phyloP scores from a whole-genome alignment of 192 early-diverging fungal genomes.

The Geranomyces variabilis region DNA sequence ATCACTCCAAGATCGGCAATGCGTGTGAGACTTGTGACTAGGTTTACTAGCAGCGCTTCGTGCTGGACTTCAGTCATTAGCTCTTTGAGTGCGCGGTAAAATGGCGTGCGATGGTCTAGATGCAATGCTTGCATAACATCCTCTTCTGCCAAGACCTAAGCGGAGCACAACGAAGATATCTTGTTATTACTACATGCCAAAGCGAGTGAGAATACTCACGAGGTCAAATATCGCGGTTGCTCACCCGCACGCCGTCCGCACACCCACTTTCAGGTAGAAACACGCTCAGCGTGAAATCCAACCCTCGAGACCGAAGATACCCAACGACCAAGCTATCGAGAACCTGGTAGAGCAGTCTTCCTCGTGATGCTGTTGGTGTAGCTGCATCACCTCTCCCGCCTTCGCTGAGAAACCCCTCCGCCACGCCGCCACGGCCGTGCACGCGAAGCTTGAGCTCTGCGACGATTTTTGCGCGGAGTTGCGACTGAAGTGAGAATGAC shows the following conservation, averaged over 20 bases:
- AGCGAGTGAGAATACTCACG: not conserved
- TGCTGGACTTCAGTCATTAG: not conserved
- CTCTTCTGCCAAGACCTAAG: slow-evolving; percentile 36
- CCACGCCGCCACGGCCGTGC: not conserved
- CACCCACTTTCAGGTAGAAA: slow-evolving; percentile 58
- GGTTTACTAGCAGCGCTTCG: slow-evolving; percentile 30
- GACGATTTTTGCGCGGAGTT: slow-evolving; percentile 49
- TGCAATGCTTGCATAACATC: slow-evolving; percentile 51
- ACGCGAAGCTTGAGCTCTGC: slow-evolving; percentile 41
- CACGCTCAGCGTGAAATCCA: slow-evolving; percentile 58
- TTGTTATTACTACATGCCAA: not conserved
- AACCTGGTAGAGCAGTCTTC: slow-evolving; percentile 33
- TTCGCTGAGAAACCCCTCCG: not conserved
- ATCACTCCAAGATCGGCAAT: slow-evolving; percentile 29
- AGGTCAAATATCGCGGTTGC: too few relatives aligned
- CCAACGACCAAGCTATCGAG: slow-evolving; percentile 53
- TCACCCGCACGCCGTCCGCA: slow-evolving; percentile 12
- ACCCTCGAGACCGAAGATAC: slow-evolving; percentile 43
- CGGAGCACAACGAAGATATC: slow-evolving; percentile 7
- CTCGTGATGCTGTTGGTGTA: not conserved
- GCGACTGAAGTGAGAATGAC: slow-evolving; percentile 38
- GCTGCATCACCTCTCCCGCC: not conserved
- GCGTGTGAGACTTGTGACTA: slow-evolving; percentile 36
- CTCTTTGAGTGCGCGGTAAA: slow-evolving; percentile 15
- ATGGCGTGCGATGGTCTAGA: slow-evolving; percentile 37